phyloP scores from a whole-genome alignment of 2,329 filamentous ascomycete genomes.

The Aciculosporium take region DNA sequence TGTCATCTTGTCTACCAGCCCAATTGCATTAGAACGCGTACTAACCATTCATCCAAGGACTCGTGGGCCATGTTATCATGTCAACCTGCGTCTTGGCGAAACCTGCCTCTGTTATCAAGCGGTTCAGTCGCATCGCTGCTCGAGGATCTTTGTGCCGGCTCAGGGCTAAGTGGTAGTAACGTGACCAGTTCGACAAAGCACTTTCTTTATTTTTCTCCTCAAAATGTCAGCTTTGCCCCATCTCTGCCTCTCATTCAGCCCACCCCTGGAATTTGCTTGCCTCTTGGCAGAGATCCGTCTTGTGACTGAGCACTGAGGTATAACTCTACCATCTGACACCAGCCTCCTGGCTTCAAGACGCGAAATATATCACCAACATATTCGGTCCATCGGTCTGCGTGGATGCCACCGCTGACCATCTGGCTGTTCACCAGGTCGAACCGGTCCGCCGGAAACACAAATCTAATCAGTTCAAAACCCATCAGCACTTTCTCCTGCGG shows the following conservation, averaged over 20 bases:
- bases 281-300: slow-evolving; percentile 59
- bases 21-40: neutral
- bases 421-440: slow-evolving; percentile 80
- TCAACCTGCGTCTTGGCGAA: slow-evolving; percentile 53
- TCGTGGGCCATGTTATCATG: slow-evolving; percentile 54
- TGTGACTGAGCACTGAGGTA: slow-evolving; percentile 78
- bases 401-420: slow-evolving; percentile 56
- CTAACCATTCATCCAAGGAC: slow-evolving; percentile 52
- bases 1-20: neutral
- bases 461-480: slow-evolving; percentile 22
- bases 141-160: slow-evolving; percentile 52
- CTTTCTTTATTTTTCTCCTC: slow-evolving; percentile 28
- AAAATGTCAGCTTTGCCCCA: slow-evolving; percentile 4
- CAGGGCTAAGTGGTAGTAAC: slow-evolving; percentile 45
- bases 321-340: slow-evolving; percentile 80
- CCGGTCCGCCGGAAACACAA: slow-evolving; percentile 52
- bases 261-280: slow-evolving; percentile 20
- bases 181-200: slow-evolving; percentile 54
- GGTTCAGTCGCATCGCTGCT: slow-evolving; percentile 44
- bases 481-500: neutral
- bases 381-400: slow-evolving; percentile 54
- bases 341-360: slow-evolving; percentile 61
- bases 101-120: slow-evolving; percentile 44
- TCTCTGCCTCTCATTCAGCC: neutral
- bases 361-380: slow-evolving; percentile 66